Conservation (phyloP, 2,329 filamentous ascomycete species). For the Aphanocladium album region DNA sequence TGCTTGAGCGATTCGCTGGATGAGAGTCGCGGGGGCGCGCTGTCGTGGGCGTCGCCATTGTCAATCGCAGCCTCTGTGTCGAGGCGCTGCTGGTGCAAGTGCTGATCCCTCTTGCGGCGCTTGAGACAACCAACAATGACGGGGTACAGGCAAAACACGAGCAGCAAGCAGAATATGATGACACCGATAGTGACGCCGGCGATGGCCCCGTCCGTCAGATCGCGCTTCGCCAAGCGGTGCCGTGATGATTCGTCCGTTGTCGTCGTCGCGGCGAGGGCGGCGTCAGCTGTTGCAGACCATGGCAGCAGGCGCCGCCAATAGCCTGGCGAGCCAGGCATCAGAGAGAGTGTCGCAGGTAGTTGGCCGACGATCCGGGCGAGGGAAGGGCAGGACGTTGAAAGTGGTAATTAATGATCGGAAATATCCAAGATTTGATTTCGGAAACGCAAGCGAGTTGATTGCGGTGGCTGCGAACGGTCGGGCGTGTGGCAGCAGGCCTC, state of each 20-base stretch:
- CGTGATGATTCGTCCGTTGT: not conserved
- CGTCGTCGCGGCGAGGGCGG: not conserved
- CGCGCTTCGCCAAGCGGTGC: conserved; percentile 1
- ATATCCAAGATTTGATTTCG: not conserved
- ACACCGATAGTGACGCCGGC: conserved; percentile 34
- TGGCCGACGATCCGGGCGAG: not conserved
- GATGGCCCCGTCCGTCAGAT: conserved; percentile 30
- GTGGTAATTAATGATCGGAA: not conserved
- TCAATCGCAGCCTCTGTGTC: conserved; percentile 28
- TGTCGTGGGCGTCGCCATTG: conserved; percentile 15
- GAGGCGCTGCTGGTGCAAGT: conserved; percentile 14
- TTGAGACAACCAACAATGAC: conserved; percentile 31
- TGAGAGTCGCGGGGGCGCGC: conserved; percentile 27
- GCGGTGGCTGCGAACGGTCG: not conserved
- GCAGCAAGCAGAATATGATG: conserved; percentile 27
- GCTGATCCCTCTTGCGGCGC: conserved; percentile 22
- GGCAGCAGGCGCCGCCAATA: conserved; percentile 6
- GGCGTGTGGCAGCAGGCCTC: not conserved
- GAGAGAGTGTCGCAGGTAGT: not conserved
- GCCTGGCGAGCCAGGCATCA: conserved; percentile 6
- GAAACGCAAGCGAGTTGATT: not conserved
- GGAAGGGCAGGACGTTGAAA: not conserved
- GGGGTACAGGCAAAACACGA: conserved; percentile 36
- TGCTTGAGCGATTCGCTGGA: conserved; percentile 34
- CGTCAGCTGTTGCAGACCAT: not conserved